Conservation (phyloP, 2,329 filamentous ascomycete genomes). For the Blumeria hordei region DNA sequence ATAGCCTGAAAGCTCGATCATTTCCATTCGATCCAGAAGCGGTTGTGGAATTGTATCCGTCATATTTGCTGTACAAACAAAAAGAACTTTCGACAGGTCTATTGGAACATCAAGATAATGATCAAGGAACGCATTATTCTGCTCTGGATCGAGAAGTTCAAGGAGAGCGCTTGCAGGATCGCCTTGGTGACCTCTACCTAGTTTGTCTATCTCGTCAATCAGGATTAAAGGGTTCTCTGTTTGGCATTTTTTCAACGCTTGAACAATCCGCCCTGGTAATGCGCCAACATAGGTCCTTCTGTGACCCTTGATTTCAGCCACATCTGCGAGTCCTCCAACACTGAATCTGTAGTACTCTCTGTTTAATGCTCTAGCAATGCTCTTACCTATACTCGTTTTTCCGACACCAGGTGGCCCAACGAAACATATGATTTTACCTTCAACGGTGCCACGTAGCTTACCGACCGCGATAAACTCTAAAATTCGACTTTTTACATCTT, state of each 20-base stretch:
- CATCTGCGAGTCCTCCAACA: constrained; percentile 86
- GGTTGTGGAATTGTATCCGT: constrained; percentile 92
- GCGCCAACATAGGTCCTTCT: constrained; percentile 90
- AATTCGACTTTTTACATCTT: constrained; percentile 97
- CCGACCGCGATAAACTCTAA: constrained; percentile 95
- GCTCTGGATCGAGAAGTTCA: constrained; percentile 84
- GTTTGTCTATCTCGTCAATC: constrained; percentile 97
- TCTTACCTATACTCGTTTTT: constrained; percentile 97
- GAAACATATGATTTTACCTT: constrained; percentile 95
- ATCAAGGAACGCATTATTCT: constrained; percentile 91
- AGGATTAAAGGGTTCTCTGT: constrained; percentile 92
- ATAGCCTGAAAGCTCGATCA: constrained; percentile 89
- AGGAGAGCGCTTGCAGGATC: constrained; percentile 87
- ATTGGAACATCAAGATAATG: constrained; percentile 98
- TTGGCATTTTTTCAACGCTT: constrained; percentile 95
- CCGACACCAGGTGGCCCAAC: constrained; percentile 93
- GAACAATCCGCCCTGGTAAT: constrained; percentile 85
- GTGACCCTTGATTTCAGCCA: constrained; percentile 97
- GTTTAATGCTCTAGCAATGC: constrained; percentile 82
- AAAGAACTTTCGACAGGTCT: constrained; percentile 88
- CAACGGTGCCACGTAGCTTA: constrained; percentile 86
- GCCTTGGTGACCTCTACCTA: constrained; percentile 85
- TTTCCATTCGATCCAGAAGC: constrained; percentile 87
- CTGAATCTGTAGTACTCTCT: constrained; percentile 96
- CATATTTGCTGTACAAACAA: constrained; percentile 98